Conservation (phyloP, 805 yeast genomes). For the Ogataea methanolica region DNA sequence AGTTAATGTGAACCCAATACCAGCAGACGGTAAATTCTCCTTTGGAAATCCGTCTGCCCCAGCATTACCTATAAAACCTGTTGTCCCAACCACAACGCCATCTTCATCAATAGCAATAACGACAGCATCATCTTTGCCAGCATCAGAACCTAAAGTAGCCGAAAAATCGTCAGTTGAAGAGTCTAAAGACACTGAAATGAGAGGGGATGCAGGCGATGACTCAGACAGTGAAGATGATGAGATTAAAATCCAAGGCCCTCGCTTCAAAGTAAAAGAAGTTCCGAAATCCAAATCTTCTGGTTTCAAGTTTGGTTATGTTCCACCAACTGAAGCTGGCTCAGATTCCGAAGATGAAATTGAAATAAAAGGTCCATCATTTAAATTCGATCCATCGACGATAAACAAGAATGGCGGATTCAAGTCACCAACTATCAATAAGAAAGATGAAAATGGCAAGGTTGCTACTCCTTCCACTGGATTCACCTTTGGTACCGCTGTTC, state of each 20-base stretch:
- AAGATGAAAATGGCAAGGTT: neutral
- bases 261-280: slow-evolving; percentile 43
- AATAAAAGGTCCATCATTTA: slow-evolving; percentile 71
- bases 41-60: too few species aligned
- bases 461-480: slow-evolving; percentile 14
- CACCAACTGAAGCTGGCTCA: slow-evolving; percentile 29
- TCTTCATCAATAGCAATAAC: neutral
- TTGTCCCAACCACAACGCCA: neutral
- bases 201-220: slow-evolving; percentile 20
- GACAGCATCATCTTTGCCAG: neutral
- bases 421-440: slow-evolving; percentile 9
- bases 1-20: slow-evolving; percentile 16
- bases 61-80: too few species aligned
- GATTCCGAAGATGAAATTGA: slow-evolving; percentile 60
- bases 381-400: slow-evolving; percentile 35
- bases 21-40: neutral
- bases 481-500: slow-evolving; percentile 4
- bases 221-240: slow-evolving; percentile 38
- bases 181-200: neutral
- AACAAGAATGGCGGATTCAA: slow-evolving; percentile 28
- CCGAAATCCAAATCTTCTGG: slow-evolving; percentile 49
- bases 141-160: neutral
- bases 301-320: slow-evolving; percentile 39
- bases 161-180: neutral
- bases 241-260: slow-evolving; percentile 67